Base-by-base conservation (phyloP, 257 asterid species). In the Prunella vulgaris region DNA sequence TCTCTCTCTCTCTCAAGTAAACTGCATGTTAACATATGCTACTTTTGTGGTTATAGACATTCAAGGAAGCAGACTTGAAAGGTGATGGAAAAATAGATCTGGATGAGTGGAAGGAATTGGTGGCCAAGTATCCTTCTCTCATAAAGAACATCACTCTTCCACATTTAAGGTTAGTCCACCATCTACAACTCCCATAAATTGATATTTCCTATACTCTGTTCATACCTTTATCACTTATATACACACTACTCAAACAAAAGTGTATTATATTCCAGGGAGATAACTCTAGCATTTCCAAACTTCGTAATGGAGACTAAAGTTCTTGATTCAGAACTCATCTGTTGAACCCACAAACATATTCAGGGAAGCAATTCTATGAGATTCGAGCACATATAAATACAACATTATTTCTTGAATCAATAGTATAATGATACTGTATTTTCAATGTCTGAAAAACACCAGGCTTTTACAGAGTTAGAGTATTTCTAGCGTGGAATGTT, bases 111-210 rank as follows among this genome's bases (percentile, higher is more conserved):
- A 78, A 82, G 71, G 85, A 88, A 17, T 77, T 90, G 74, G 99
- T 85, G 21, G 82, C 86, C 1, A 91, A 77, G 79, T 77, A 86
- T 72, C 97, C 97, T 4, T 87, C 99, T 70, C 95, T 93, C 60
- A 76, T 87, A 63, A 88, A 83, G 85, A 93, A 90, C 76, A 87
- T 90, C 90, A 93, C 97, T 60, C 93, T 93, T 74, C 95, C 97
- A 10, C 78, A 84, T 78, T 84, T 93, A 59, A 88, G 87, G 99
- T 90, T 64, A 74, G 88, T 76, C 69, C 5, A 37, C 18, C 51
- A 12, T 49, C 67, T 28, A 40, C 46, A 2, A 30, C 22, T 2
- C 42, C 42, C 7, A 28, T 28, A 28, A 27, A 27, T n/a, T n/a
- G n/a, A n/a, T n/a, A n/a, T n/a, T n/a, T n/a, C n/a, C n/a, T n/a